Percentiles rank a stretch among this genome's conserved stretches.
Evolutionary conservation across 495 filamentous ascomycete genomes (phyloP).

Genomic region (Podospora pseudocomata): DNA sequence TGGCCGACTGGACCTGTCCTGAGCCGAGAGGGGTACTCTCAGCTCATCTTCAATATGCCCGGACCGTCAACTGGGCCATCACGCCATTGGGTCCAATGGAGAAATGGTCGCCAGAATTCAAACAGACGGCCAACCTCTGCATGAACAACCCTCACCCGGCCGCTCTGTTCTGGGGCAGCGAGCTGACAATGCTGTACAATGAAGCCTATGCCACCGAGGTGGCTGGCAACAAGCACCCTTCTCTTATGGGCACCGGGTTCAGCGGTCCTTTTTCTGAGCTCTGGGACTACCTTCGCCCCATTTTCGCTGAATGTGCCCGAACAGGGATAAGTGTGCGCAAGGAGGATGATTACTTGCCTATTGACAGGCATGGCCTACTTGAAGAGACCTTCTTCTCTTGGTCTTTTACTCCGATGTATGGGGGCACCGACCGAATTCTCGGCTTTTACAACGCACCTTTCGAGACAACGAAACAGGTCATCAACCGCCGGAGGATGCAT

Average conservation of each 20-base stretch:
- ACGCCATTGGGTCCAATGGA: slow-evolving; percentile 62
- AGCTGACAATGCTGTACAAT: slow-evolving; percentile 40
- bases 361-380: slow-evolving; percentile 51
- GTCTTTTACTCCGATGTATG: slow-evolving; percentile 57
- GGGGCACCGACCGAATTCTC: slow-evolving; percentile 40
- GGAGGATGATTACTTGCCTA: slow-evolving; percentile 33
- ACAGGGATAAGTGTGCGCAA: slow-evolving; percentile 28
- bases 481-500: slow-evolving; percentile 53
- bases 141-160: slow-evolving; percentile 65
- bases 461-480: slow-evolving; percentile 53
- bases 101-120: slow-evolving; percentile 55
- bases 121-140: slow-evolving; percentile 59
- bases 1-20: slow-evolving; percentile 31
- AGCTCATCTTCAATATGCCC: slow-evolving; percentile 57
- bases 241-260: slow-evolving; percentile 31
- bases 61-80: slow-evolving; percentile 56
- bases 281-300: slow-evolving; percentile 50
- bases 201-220: slow-evolving; percentile 32
- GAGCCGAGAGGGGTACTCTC: slow-evolving; percentile 28
- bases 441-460: slow-evolving; percentile 57
- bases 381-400: slow-evolving; percentile 60
- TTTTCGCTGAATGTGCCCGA: slow-evolving; percentile 28
- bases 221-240: slow-evolving; percentile 39
- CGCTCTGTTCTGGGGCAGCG: slow-evolving; percentile 41
- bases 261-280: slow-evolving; percentile 26